phyloP scores from a whole-genome alignment of 2,329 filamentous ascomycete genomes.

The Aspergillus jensenii region DNA sequence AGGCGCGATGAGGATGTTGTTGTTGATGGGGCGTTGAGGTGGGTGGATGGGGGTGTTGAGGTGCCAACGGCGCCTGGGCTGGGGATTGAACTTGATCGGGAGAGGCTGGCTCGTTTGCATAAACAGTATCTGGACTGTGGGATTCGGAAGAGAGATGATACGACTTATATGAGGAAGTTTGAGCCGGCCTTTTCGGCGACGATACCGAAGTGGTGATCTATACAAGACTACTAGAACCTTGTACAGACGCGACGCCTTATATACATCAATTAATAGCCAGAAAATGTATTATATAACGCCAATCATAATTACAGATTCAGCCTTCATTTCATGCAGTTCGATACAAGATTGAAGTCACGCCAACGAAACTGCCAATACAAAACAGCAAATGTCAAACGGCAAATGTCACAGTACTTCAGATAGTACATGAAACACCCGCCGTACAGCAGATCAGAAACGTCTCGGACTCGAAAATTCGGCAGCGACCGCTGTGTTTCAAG shows the following conservation, averaged over 20 bases:
- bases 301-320: too few species aligned
- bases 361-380: too few species aligned
- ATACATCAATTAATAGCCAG: not conserved
- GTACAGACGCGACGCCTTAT: not conserved
- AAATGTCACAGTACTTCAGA: too few species aligned
- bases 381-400: too few species aligned
- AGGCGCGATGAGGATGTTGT: slow-evolving; percentile 44
- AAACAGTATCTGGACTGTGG: slow-evolving; percentile 41
- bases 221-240: not conserved
- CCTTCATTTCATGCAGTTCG: not conserved
- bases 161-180: slow-evolving; percentile 5
- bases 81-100: slow-evolving; percentile 41
- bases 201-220: slow-evolving; percentile 1
- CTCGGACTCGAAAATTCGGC: too few species aligned
- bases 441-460: too few species aligned
- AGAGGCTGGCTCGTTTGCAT: slow-evolving; percentile 36
- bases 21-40: slow-evolving; percentile 37
- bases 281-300: not conserved
- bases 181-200: not conserved
- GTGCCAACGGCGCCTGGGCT: slow-evolving; percentile 39
- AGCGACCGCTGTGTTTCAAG: too few species aligned
- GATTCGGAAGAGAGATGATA: slow-evolving; percentile 2
- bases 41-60: slow-evolving; percentile 36
- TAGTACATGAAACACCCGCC: too few species aligned
- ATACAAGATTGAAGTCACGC: too few species aligned